A percentile compares a stretch with the other conserved stretches of the same genome.
Evolutionary conservation across 2,329 filamentous ascomycete genomes (phyloP).

Genomic region (Aspergillus melleus): DNA sequence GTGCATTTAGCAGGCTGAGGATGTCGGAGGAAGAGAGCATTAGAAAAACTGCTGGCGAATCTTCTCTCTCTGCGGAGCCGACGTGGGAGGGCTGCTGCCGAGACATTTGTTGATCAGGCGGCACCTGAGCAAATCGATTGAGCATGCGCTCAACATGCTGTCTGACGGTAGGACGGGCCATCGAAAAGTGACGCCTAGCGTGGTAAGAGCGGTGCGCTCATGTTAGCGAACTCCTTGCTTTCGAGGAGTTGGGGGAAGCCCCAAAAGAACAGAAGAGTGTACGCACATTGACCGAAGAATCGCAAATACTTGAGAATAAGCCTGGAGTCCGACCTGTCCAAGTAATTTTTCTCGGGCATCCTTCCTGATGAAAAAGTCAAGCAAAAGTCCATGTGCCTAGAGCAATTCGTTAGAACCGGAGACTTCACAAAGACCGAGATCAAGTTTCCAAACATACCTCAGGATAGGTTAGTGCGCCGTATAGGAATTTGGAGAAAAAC

Average conservation of each 20-base stretch:
- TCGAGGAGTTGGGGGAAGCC: background rate
- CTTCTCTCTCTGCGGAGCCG: constrained; percentile 50
- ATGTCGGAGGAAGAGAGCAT: constrained; percentile 79
- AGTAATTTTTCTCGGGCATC: constrained; percentile 77
- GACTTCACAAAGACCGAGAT: background rate
- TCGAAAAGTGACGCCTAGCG: constrained; percentile 38
- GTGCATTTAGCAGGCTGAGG: constrained; percentile 74
- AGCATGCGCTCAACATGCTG: constrained; percentile 42
- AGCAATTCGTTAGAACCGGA: constrained; percentile 25
- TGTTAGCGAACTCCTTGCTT: background rate
- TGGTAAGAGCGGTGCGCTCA: background rate
- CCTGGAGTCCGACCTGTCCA: constrained; percentile 74
- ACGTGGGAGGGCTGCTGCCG: constrained; percentile 45
- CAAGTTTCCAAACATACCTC: constrained; percentile 58
- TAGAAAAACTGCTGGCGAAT: constrained; percentile 60
- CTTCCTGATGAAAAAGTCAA: constrained; percentile 89
- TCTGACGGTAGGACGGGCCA: constrained; percentile 34
- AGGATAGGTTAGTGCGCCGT: constrained; percentile 81
- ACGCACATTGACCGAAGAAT: constrained; percentile 69
- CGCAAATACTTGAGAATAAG: constrained; percentile 76
- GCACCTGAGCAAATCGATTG: constrained; percentile 24
- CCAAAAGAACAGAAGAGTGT: constrained; percentile 25
- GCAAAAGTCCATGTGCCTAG: constrained; percentile 64
- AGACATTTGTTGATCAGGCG: constrained; percentile 6
- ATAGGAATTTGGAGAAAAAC: constrained; percentile 85